A percentile compares a stretch with the other conserved stretches of the same genome.
Evolutionary conservation across 768 basidiomycete genomes (phyloP).

Genomic region (Suillus brevipes): DNA sequence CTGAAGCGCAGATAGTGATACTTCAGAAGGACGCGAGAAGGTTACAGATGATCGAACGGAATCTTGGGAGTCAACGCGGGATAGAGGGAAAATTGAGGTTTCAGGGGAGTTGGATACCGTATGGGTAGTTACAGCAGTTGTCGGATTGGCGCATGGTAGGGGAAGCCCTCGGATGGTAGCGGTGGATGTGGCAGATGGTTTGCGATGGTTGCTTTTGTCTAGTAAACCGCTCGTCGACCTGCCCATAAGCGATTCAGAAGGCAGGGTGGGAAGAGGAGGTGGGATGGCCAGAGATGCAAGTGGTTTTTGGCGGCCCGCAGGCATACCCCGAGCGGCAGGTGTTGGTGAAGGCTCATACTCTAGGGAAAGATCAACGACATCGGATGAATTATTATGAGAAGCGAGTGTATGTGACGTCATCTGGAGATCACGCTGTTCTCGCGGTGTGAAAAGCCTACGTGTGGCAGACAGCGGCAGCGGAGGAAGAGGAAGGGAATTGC

Average conservation of each 20-base stretch:
- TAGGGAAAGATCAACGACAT: slow-evolving; percentile 31
- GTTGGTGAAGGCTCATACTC: slow-evolving; percentile 50
- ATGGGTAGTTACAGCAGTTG: slow-evolving; percentile 66
- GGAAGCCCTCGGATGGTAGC: slow-evolving; percentile 51
- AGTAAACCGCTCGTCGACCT: slow-evolving; percentile 19
- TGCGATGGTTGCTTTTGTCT: slow-evolving; percentile 38
- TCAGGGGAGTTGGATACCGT: slow-evolving; percentile 55
- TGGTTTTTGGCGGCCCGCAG: slow-evolving; percentile 43
- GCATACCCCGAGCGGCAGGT: slow-evolving; percentile 37
- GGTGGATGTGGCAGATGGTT: slow-evolving; percentile 44
- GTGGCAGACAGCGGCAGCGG: slow-evolving; percentile 35
- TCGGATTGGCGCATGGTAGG: slow-evolving; percentile 54
- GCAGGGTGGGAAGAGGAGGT: slow-evolving; percentile 57
- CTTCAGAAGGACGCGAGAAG: slow-evolving; percentile 63
- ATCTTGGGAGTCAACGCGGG: slow-evolving; percentile 49
- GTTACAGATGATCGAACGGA: slow-evolving; percentile 51
- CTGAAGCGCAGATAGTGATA: slow-evolving; percentile 56
- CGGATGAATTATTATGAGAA: slow-evolving; percentile 22
- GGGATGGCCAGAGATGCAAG: slow-evolving; percentile 55
- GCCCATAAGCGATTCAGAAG: slow-evolving; percentile 51
- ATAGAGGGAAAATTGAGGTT: slow-evolving; percentile 31
- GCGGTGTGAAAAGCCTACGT: slow-evolving; percentile 57
- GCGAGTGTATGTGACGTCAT: slow-evolving; percentile 12
- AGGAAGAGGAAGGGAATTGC: slow-evolving; percentile 18
- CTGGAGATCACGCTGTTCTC: slow-evolving; percentile 53